A percentile compares a stretch with the other conserved stretches of the same genome.
These are phyloP conservation scores for Amanita pseudoporphyria DNA, from an alignment of 768 basidiomycete genomes.

Conservation along the genomic window DNA sequence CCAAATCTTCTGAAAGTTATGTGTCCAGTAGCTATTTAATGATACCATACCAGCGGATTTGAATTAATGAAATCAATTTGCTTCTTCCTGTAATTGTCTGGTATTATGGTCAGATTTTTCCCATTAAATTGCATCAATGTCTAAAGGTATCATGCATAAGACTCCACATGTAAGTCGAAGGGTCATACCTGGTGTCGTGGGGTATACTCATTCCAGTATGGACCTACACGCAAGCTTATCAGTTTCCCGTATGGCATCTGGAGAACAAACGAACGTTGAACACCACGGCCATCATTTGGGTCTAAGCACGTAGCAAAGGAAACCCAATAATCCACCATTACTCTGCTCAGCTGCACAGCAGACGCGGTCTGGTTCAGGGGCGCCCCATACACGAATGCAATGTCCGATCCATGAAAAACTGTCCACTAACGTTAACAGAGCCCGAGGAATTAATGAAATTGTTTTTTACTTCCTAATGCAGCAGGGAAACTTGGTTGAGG, in stretches of 20 bases:
- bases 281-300: conserved; percentile 33
- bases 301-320: conserved; percentile 34
- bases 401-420: conserved; percentile 24
- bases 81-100: conserved; percentile 26
- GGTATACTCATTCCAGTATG: conserved; percentile 6
- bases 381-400: conserved; percentile 22
- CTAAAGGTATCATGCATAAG: conserved; percentile 18
- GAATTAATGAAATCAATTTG: conserved; percentile 28
- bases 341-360: conserved; percentile 18
- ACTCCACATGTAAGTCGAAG: neutral
- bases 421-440: neutral
- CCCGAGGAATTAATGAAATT: neutral
- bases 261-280: conserved; percentile 17
- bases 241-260: neutral
- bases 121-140: conserved; percentile 27
- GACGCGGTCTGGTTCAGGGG: conserved; percentile 11
- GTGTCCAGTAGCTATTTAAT: neutral
- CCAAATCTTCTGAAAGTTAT: too few species aligned
- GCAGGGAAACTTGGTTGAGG: conserved; percentile 14
- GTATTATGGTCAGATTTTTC: conserved; percentile 23
- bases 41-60: conserved; percentile 14
- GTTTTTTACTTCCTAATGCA: conserved; percentile 9
- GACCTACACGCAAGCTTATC: neutral
- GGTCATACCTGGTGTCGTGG: conserved; percentile 5
- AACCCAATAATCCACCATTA: conserved; percentile 37